Percentiles rank a stretch among this genome's conserved stretches.
These are phyloP conservation scores for Saraca asoca DNA, from an alignment of 331 rosid species.

Conservation along the genomic window DNA sequence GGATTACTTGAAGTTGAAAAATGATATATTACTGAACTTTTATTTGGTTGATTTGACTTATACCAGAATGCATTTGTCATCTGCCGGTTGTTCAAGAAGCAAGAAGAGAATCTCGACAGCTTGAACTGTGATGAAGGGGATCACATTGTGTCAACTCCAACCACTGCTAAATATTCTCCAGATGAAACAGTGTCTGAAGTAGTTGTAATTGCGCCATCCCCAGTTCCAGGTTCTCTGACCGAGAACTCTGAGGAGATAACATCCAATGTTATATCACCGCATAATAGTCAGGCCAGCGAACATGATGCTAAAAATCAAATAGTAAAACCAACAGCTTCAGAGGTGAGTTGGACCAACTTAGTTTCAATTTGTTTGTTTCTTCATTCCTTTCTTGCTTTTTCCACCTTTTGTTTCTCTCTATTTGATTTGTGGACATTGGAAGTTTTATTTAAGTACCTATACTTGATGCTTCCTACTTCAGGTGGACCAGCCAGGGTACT, in stretches of 20 bases:
- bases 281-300: conserved; percentile 41
- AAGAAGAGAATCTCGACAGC: conserved; percentile 66
- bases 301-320: conserved; percentile 37
- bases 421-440: conserved; percentile 16
- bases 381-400: background rate
- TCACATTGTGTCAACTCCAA: conserved; percentile 48
- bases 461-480: conserved; percentile 27
- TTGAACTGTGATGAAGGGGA: conserved; percentile 58
- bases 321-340: conserved; percentile 23
- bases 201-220: conserved; percentile 46
- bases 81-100: conserved; percentile 82
- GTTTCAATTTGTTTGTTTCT: conserved; percentile 17
- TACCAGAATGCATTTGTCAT: conserved; percentile 81
- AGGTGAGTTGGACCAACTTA: conserved; percentile 48
- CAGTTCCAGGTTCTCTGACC: conserved; percentile 26
- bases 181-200: conserved; percentile 53
- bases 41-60: conserved; percentile 29
- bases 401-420: background rate
- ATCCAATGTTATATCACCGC: conserved; percentile 45
- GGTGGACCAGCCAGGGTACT: conserved; percentile 34
- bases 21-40: conserved; percentile 20
- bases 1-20: conserved; percentile 13
- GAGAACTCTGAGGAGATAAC: conserved; percentile 47
- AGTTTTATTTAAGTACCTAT: conserved; percentile 20
- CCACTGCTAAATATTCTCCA: conserved; percentile 46